Conservation (phyloP, 805 yeast species). For the Yarrowia osloensis region DNA sequence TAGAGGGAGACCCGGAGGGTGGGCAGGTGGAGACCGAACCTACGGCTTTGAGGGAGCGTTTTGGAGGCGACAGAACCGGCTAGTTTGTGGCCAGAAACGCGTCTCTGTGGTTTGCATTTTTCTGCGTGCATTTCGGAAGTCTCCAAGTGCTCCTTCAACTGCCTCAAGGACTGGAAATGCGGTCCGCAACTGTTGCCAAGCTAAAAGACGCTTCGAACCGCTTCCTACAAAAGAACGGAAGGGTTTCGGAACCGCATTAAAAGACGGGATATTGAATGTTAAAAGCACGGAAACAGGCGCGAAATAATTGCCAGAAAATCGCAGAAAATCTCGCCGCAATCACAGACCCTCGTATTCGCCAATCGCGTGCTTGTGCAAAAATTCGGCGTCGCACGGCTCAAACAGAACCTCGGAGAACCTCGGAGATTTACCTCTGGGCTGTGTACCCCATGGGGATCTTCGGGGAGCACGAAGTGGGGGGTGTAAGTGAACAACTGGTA, state of each 20-base stretch:
- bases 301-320: too few relatives aligned
- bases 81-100: too few relatives aligned
- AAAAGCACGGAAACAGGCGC: too few relatives aligned
- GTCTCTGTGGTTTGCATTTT: too few relatives aligned
- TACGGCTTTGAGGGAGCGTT: neutral
- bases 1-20: neutral
- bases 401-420: neutral
- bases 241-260: neutral
- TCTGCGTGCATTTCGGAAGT: too few relatives aligned
- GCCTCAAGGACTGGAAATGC: too few relatives aligned
- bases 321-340: too few relatives aligned
- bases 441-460: too few relatives aligned
- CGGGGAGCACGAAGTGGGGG: too few relatives aligned
- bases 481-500: too few relatives aligned
- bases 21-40: slow-evolving; percentile 7
- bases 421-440: neutral
- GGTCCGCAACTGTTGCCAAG: neutral
- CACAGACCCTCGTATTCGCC: too few relatives aligned
- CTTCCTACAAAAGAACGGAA: neutral
- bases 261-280: neutral
- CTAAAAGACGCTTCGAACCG: neutral
- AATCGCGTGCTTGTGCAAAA: neutral
- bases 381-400: neutral
- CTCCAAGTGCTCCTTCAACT: too few relatives aligned
- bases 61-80: neutral